Evolutionary conservation across 805 yeast species (phyloP), one percentile per base, ranked within the genome.

Genomic region (Spathaspora gorwiae): DNA sequence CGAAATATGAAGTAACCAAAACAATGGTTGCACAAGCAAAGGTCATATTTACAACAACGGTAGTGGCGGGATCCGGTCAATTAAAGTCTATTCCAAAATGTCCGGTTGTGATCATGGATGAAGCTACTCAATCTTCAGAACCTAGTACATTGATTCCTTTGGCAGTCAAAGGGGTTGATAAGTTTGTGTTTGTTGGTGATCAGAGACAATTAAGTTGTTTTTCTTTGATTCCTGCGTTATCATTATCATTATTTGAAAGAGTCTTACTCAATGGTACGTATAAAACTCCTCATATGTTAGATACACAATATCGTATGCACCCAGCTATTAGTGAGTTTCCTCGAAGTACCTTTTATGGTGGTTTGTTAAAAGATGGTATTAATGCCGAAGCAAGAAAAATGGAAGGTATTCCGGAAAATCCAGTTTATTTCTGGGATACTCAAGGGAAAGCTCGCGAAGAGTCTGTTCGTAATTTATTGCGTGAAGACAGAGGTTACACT

Each of bases 71-170:
- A 43, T 86, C 86, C 2, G 74, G 79, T 37, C 80, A 77, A 53
- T 64, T 84, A 52, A 82, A 81, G 53, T 68, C 75, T 11, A 65
- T 83, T 8, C 67, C 71, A 34, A 75, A 72, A 51, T 60, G 76
- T 50, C 88, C 88, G 1, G 81, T 81, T 2, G 85, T 84, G 6
- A 83, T 84, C 30, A 81, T 84, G 85, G 90, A 84, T 66, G 90
- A 84, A 64, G 78, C 87, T 4, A 84, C 90, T 0, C 90, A 84
- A 54, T 81, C 90, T 0, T 80, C 88, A 0, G 92, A 84, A 52
- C 85, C 89, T 6, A 70, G 81, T 1, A 80, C 88, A 0, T 67
- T 84, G 50, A 84, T 84, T 45, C 90, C 90, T 9, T 64, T 84
- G 48, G 81, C 87, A 6, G 76, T 83, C 71, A 76, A 80, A 3